Base-by-base conservation (phyloP, 805 yeast species). In the Aciculoconidium aculeatum region DNA sequence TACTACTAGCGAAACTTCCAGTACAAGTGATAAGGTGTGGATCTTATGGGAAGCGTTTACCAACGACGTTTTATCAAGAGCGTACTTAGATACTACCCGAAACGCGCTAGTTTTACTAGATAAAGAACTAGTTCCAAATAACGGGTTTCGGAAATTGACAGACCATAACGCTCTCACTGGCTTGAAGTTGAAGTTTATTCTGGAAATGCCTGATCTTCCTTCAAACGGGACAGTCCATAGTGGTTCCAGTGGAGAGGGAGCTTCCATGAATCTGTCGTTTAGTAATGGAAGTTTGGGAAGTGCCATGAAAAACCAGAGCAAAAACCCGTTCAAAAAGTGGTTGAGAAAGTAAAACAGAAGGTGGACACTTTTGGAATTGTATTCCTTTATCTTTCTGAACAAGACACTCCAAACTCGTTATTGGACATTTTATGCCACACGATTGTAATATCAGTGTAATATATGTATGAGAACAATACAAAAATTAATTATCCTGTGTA, bases 281-380 rank as follows among this genome's bases (percentile, higher is more conserved):
- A 49, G 55, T 30, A 37, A 47, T 12, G 37, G 35, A 13, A 48
- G 59, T 25, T 32, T 54, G 20, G 45, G 53, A 3, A 43, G 47
- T 27, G 39, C 43, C 13, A 26, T 47, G 28, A 46, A 49, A 26
- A 26, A 45, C 7, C 35, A 39, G 25, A 35, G 53, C 16, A 61
- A 56, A 39, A 63, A 60, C 35, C 63, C 65, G 15, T 60, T 64
- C 37, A 62, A 55, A 43, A 51, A 54, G 40, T 63, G 69, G 69
- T 49, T 61, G 25, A 48, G 51, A 31, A 51, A 49, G 35, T n/a
- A n/a, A n/a, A n/a, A n/a, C n/a, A n/a, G n/a, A n/a, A n/a, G n/a
- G n/a, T n/a, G n/a, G n/a, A n/a, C n/a, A n/a, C n/a, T n/a, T n/a
- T n/a, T n/a, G n/a, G n/a, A n/a, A n/a, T n/a, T n/a, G n/a, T n/a